Evolutionary conservation across 2,329 filamentous ascomycete species (phyloP).

Genomic region (Aspergillus pseudonomiae): DNA sequence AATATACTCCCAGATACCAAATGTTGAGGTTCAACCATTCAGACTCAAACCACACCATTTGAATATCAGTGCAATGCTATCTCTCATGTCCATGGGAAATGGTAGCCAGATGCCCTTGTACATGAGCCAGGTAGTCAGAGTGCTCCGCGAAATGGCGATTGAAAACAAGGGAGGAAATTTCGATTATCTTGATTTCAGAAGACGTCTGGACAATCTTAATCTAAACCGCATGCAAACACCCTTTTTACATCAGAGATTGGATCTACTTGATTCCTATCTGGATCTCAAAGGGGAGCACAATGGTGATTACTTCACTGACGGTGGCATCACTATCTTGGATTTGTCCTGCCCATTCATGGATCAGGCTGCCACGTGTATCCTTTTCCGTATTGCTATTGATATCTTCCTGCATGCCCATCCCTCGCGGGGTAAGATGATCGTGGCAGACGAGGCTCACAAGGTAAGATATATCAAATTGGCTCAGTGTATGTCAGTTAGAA

Average conservation of each 20-base stretch:
- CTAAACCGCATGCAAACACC: slow-evolving; percentile 55
- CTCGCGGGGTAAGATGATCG: slow-evolving; percentile 62
- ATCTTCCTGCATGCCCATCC: slow-evolving; percentile 63
- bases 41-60: slow-evolving; percentile 42
- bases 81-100: slow-evolving; percentile 56
- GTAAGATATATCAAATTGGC: slow-evolving; percentile 33
- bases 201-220: slow-evolving; percentile 35
- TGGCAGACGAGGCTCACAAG: slow-evolving; percentile 78
- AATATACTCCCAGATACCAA: slow-evolving; percentile 47
- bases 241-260: slow-evolving; percentile 63
- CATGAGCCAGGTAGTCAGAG: slow-evolving; percentile 46
- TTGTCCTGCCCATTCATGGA: slow-evolving; percentile 73
- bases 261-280: slow-evolving; percentile 68
- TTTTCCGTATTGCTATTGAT: slow-evolving; percentile 73
- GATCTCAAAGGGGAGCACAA: slow-evolving; percentile 26
- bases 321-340: slow-evolving; percentile 63
- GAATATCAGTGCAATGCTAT: slow-evolving; percentile 57
- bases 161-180: slow-evolving; percentile 42
- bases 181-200: slow-evolving; percentile 51
- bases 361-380: slow-evolving; percentile 65
- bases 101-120: slow-evolving; percentile 53
- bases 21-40: slow-evolving; percentile 16
- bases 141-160: slow-evolving; percentile 56
- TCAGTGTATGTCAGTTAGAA: not conserved
- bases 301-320: slow-evolving; percentile 17